Evolutionary conservation across 75 land plant species (phyloP), one percentile per base, ranked within the genome.

Genomic region (Picea sitchensis): DNA sequence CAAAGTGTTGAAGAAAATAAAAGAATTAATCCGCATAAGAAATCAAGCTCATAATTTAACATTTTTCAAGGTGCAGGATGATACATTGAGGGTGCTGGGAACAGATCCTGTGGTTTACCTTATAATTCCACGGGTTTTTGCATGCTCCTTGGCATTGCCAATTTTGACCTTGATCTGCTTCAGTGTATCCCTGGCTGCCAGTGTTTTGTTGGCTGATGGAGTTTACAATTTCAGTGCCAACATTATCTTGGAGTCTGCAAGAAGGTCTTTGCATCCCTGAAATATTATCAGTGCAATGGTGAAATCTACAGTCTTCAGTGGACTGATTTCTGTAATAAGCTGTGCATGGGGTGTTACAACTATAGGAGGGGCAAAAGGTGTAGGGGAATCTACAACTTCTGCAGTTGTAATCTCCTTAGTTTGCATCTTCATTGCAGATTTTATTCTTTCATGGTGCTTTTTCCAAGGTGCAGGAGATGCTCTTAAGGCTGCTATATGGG

Each of bases 331-430:
- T n/a, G n/a, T n/a, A n/a, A n/a, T n/a, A n/a, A n/a, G n/a, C n/a
- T n/a, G n/a, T n/a, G n/a, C 93, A 5, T 94, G 97, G 99, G 99
- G 99, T 6, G 87, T 91, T 32, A 96, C 99, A 0, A 96, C 99
- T 18, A 72, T 83, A 17, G 99, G 99, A 20, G 99, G 99, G 54
- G 99, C 99, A 18, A 94, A 96, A 82, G 99, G 99, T 12, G 99
- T 96, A 61, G 99, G 99, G 51, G 99, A 96, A 74, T 94, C 97
- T 12, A 96, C 99, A 11, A 96, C 99, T 61, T 94, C 97, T 51
- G 97, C 99, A 5, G 99, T 94, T 13, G 99, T 96, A n/a, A 86
- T 94, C 72, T 96, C 99, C 17, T 91, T 96, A 57, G 98, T 96
- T 56, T 88, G 99, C 41, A 90, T 96, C 58, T 96, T 94, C 67